Conservation (phyloP, 177 flowering plant genomes). For the Telopea speciosissima region DNA sequence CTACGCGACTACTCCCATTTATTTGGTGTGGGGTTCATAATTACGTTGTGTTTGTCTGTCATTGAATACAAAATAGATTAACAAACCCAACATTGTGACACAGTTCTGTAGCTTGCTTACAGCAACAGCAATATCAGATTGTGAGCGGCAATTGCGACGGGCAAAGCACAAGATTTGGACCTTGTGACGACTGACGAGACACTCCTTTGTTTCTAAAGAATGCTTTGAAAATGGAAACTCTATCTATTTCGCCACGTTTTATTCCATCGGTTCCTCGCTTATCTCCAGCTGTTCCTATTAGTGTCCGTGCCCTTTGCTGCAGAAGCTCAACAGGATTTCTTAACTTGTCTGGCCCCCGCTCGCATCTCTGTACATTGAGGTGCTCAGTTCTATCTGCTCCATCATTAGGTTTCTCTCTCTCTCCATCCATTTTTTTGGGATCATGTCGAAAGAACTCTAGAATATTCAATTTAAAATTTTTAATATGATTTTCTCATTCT, state of each 20-base stretch:
- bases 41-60: too few species aligned
- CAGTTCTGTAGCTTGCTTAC: too few species aligned
- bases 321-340: neutral
- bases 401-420: neutral
- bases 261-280: neutral
- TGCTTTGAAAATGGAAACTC: neutral
- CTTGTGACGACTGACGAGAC: too few species aligned
- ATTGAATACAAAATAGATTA: too few species aligned
- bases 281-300: neutral
- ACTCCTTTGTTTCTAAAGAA: neutral
- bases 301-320: neutral
- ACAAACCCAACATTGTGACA: too few species aligned
- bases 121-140: too few species aligned
- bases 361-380: conserved; percentile 1
- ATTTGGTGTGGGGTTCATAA: too few species aligned
- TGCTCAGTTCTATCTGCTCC: conserved; percentile 4
- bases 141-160: too few species aligned
- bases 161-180: too few species aligned
- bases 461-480: neutral
- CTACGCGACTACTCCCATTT: too few species aligned
- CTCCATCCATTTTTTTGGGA: neutral
- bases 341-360: neutral
- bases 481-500: neutral
- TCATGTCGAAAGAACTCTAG: neutral
- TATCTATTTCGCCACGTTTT: neutral